Percentiles rank a stretch among this genome's conserved stretches.
Conservation (phyloP, 495 filamentous ascomycete genomes). For the Melanomma pulvis-pyrius region DNA sequence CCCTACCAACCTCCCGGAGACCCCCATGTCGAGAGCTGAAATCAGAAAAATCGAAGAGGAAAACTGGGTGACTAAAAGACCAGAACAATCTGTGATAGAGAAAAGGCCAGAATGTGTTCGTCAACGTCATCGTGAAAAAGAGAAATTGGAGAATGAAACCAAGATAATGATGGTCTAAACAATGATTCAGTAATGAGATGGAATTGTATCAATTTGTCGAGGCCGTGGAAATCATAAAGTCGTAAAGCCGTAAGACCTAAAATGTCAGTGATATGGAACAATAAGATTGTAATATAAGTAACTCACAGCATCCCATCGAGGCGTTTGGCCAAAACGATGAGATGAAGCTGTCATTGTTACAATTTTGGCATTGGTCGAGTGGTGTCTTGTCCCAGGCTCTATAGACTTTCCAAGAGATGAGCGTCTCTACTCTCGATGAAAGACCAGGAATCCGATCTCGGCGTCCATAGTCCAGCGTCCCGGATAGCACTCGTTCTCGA, state of each 20-base stretch:
- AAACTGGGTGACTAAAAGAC: too few species aligned
- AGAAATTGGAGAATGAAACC: not conserved
- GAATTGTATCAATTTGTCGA: not conserved
- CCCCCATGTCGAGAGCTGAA: not conserved
- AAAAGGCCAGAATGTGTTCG: not conserved
- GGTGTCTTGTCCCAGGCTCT: not conserved
- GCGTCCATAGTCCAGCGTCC: conserved; percentile 44
- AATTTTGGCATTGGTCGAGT: not conserved
- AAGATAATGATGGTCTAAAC: not conserved
- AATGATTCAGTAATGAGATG: not conserved
- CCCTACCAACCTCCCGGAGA: not conserved
- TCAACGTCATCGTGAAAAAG: not conserved
- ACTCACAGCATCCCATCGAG: not conserved
- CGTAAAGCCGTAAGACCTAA: not conserved
- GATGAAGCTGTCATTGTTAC: not conserved
- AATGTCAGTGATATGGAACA: not conserved
- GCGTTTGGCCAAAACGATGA: not conserved
- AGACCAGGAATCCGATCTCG: conserved; percentile 39
- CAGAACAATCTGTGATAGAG: not conserved
- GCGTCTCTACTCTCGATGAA: conserved; percentile 22
- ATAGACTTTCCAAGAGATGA: not conserved
- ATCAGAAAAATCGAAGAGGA: not conserved
- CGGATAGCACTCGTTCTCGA: conserved; percentile 40
- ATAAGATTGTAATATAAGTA: not conserved
- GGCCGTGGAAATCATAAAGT: not conserved